Evolutionary conservation across 106 monocot species (phyloP).

Genomic region (Dendrobium catenatum): DNA sequence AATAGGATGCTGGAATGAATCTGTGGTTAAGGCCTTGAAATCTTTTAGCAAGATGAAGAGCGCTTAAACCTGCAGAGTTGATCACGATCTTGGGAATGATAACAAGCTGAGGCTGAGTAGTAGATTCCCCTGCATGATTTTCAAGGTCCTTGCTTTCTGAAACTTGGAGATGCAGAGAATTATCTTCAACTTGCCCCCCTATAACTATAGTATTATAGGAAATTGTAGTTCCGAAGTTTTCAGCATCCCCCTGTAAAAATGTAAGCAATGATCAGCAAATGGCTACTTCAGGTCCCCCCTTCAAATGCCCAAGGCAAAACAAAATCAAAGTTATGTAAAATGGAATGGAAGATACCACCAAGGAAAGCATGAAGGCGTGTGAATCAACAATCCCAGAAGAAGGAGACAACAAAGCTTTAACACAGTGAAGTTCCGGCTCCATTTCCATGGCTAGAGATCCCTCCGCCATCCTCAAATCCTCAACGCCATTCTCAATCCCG

Average conservation of each 20-base stretch:
- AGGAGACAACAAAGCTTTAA: slow-evolving; percentile 79
- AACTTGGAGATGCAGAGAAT: slow-evolving; percentile 50
- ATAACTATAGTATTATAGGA: slow-evolving; percentile 74
- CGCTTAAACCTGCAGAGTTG: slow-evolving; percentile 88
- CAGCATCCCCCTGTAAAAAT: slow-evolving; percentile 81
- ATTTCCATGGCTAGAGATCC: slow-evolving; percentile 59
- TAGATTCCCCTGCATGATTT: slow-evolving; percentile 17
- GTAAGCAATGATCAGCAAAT: slow-evolving; percentile 5
- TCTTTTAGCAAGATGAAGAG: slow-evolving; percentile 73
- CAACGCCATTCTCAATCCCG: slow-evolving; percentile 68
- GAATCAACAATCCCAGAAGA: slow-evolving; percentile 88
- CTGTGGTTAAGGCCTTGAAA: slow-evolving; percentile 39
- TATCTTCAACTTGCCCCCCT: slow-evolving; percentile 57
- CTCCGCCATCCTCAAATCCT: slow-evolving; percentile 72
- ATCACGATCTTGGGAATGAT: slow-evolving; percentile 68
- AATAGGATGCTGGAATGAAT: slow-evolving; percentile 50
- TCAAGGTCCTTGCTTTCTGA: slow-evolving; percentile 58
- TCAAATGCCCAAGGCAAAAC: not conserved
- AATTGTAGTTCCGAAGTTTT: slow-evolving; percentile 45
- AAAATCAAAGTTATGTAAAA: not conserved
- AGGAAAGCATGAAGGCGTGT: slow-evolving; percentile 79
- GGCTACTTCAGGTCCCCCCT: not conserved
- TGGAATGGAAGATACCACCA: slow-evolving; percentile 41
- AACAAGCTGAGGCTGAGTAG: slow-evolving; percentile 48
- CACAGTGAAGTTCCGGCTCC: slow-evolving; percentile 83